Evolutionary conservation across 2,329 filamentous ascomycete species (phyloP).

Genomic region (Scedosporium minutisporum): DNA sequence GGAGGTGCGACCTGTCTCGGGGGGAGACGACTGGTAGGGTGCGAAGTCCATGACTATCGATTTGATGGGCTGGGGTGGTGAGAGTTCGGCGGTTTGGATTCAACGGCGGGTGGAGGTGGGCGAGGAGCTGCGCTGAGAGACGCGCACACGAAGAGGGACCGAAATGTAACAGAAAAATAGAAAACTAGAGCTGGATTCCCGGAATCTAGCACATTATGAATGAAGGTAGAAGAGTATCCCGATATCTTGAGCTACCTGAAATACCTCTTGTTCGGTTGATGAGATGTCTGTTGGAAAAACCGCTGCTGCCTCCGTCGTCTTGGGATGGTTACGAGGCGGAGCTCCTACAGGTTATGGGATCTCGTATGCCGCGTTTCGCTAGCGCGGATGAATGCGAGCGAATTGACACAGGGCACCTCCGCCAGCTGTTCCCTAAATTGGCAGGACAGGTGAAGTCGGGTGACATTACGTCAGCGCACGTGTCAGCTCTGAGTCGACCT

Average conservation of each 20-base stretch:
- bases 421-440: too few species aligned
- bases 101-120: not conserved
- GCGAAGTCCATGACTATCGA: slow-evolving; percentile 72
- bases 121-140: not conserved
- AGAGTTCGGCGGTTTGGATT: not conserved
- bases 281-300: not conserved
- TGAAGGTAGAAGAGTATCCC: not conserved
- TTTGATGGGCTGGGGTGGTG: slow-evolving; percentile 7
- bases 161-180: not conserved
- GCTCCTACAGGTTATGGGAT: not conserved
- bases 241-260: not conserved
- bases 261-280: not conserved
- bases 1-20: slow-evolving; percentile 69
- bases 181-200: not conserved
- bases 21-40: slow-evolving; percentile 87
- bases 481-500: not conserved
- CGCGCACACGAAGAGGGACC: not conserved
- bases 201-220: not conserved
- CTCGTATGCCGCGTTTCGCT: not conserved
- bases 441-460: not conserved
- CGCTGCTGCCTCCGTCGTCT: not conserved
- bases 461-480: slow-evolving; percentile 1
- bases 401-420: not conserved
- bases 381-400: not conserved
- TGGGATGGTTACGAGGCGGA: not conserved